These are phyloP conservation scores for Ogataea ganodermae DNA, from an alignment of 805 yeast species.

Conservation along the genomic window DNA sequence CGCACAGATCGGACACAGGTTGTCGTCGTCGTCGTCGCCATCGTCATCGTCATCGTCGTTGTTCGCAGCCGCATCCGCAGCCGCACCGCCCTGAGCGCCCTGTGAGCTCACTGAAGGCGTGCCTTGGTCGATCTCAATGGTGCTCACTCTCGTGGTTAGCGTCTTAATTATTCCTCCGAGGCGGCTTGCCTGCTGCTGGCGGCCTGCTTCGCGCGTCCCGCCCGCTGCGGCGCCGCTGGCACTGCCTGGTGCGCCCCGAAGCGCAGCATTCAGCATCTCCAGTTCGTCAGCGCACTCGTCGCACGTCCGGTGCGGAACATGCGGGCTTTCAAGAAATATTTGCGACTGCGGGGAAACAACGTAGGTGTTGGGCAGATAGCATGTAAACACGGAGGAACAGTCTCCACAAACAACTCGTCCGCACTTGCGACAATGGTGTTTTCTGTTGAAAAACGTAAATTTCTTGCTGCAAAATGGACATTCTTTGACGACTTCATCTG, in stretches of 20 bases:
- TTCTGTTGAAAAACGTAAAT: conserved; percentile 64
- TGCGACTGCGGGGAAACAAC: conserved; percentile 57
- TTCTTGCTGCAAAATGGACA: conserved; percentile 57
- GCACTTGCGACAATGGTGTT: conserved; percentile 84
- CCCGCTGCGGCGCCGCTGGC: not conserved
- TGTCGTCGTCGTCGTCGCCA: conserved; percentile 31
- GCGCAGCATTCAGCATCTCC: conserved; percentile 46
- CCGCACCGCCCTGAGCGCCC: not conserved
- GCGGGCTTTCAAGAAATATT: conserved; percentile 49
- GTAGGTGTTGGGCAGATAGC: conserved; percentile 59
- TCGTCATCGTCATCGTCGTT: not conserved
- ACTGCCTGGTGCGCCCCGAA: not conserved
- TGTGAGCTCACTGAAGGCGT: conserved; percentile 1
- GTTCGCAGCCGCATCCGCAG: not conserved
- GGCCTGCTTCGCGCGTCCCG: not conserved
- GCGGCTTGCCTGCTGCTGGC: not conserved
- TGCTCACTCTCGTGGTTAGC: conserved; percentile 18
- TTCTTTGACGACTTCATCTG: conserved; percentile 51
- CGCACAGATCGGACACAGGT: conserved; percentile 49
- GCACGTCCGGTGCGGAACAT: conserved; percentile 71
- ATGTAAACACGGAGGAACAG: conserved; percentile 57
- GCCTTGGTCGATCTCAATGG: conserved; percentile 12
- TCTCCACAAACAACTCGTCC: conserved; percentile 75
- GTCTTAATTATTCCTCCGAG: conserved; percentile 18
- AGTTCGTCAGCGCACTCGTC: conserved; percentile 69